Conservation (phyloP, 169 alveolate species). For the Plasmodium inui region DNA sequence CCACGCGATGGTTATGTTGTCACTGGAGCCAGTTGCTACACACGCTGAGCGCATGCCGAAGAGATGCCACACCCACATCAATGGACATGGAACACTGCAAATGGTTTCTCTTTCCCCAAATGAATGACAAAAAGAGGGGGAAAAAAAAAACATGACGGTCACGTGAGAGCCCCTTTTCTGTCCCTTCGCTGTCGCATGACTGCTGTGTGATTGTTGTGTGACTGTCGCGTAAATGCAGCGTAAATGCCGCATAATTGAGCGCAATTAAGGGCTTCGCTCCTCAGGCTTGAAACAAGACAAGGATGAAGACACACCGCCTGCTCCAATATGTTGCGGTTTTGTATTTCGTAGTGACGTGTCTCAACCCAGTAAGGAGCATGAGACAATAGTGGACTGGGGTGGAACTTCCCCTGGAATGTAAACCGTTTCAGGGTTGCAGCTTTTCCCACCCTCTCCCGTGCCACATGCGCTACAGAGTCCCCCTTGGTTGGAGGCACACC, state of each 20-base stretch:
- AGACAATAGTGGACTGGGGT: neutral
- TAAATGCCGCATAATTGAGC: neutral
- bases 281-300: constrained; percentile 2
- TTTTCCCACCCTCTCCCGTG: neutral
- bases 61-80: neutral
- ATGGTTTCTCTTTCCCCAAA: neutral
- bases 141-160: neutral
- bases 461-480: neutral
- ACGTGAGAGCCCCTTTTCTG: neutral
- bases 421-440: neutral
- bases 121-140: neutral
- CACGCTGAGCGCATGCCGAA: neutral
- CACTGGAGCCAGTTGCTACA: neutral
- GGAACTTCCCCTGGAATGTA: neutral
- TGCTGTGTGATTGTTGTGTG: neutral
- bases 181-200: neutral
- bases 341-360: neutral
- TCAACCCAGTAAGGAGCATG: constrained; percentile 1
- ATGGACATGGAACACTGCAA: neutral
- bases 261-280: neutral
- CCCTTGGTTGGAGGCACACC: neutral
- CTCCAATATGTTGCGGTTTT: constrained; percentile 2
- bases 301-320: constrained; percentile 14
- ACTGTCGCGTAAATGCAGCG: neutral
- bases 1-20: neutral